Evolutionary conservation across 78 protist species (phyloP), one percentile per base, ranked within the genome.

Genomic region (Speleostelium caveatum): DNA sequence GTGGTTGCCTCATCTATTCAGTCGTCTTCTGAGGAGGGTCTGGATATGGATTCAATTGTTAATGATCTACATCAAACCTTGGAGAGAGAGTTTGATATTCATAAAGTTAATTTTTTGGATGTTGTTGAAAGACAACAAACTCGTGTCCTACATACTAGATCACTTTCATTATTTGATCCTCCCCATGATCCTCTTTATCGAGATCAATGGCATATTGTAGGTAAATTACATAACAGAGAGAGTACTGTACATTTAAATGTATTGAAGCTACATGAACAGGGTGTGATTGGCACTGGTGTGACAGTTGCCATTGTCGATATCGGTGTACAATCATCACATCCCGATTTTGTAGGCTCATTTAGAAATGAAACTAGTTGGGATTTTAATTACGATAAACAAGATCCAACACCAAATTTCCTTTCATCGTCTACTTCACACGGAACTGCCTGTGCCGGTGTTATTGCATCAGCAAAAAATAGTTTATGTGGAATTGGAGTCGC

Each of bases 401-500:
- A 55, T 28, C 87, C 87, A 8, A n/a, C n/a, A n/a, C n/a, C n/a
- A n/a, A n/a, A n/a, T n/a, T 58, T 26, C 14, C 73, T 28, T 30
- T 30, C 32, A 12, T 61, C 42, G 3, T 0, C 3, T 16, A 72
- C 56, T 68, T 12, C 38, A 32, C 87, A 79, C 3, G 87, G 87
- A 14, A 79, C 87, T 17, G 1, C 60, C 22, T 2, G 30, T 30
- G 87, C 60, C 6, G 76, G 75, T 1, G 26, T 41, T 28, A 72
- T 74, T 8, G 75, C 75, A 19, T 41, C 87, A 4, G 42, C 51
- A 6, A 33, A 58, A 26, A 79, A 79, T 51, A 8, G 38, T 38
- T 2, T 16, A 8, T 79, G 87, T 38, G 87, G 87, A 2, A 58
- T 65, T 17, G 87, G 87, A 3, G 75, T 36, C 1, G 67, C 87